These are phyloP conservation scores for Coemansia sp. DNA, from an alignment of 192 early-diverging fungal genomes.

Conservation along the genomic window DNA sequence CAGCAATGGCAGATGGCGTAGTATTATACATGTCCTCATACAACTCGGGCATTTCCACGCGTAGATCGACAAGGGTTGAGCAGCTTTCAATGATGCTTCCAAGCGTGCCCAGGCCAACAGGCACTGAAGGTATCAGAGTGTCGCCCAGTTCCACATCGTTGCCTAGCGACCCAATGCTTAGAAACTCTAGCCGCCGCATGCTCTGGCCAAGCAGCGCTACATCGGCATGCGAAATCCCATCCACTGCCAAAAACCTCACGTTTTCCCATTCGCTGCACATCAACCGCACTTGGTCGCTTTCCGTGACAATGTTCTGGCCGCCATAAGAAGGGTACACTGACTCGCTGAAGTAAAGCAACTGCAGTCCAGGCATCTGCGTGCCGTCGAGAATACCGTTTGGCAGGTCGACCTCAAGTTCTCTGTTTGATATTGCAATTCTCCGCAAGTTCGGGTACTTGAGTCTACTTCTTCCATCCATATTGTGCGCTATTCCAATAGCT, in stretches of 20 bases:
- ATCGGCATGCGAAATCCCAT: conserved; percentile 20
- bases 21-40: conserved; percentile 39
- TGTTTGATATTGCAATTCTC: conserved; percentile 25
- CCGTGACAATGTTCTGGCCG: conserved; percentile 11
- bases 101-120: background rate
- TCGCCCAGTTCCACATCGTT: conserved; percentile 19
- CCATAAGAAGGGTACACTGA: conserved; percentile 7
- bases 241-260: conserved; percentile 18
- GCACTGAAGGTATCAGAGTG: conserved; percentile 4
- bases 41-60: conserved; percentile 24
- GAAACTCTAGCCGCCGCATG: conserved; percentile 16
- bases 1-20: background rate
- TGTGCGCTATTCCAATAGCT: background rate
- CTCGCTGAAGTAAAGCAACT: conserved; percentile 29
- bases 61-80: conserved; percentile 14
- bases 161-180: conserved; percentile 26
- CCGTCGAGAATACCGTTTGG: conserved; percentile 7
- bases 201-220: background rate
- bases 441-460: conserved; percentile 12
- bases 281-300: background rate
- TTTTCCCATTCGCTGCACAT: conserved; percentile 4
- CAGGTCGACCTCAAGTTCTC: background rate
- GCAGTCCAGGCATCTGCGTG: conserved; percentile 4
- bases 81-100: conserved; percentile 8
- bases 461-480: background rate